phyloP scores from a whole-genome alignment of 2,329 filamentous ascomycete species.

The Shiraia sp. region DNA sequence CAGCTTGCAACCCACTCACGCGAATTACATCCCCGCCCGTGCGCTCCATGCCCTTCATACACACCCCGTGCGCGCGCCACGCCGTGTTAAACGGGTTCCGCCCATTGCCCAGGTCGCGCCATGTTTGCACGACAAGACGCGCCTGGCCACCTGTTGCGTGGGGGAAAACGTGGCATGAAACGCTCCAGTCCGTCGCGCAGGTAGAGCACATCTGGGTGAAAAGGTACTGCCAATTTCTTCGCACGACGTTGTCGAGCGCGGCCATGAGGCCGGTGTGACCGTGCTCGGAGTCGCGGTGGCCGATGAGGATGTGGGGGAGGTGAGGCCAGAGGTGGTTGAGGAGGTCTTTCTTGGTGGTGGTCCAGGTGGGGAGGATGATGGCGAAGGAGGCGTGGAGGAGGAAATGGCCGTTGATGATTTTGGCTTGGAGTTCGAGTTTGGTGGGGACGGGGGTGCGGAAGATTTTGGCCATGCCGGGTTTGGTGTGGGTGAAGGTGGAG shows the following conservation, averaged over 20 bases:
- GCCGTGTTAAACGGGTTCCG: conserved; percentile 25
- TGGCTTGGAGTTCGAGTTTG: conserved; percentile 14
- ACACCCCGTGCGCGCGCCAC: conserved; percentile 36
- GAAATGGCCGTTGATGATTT: conserved; percentile 17
- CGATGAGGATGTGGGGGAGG: conserved; percentile 30
- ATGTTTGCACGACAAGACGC: conserved; percentile 20
- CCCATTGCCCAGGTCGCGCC: conserved; percentile 32
- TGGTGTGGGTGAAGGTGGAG: conserved; percentile 14
- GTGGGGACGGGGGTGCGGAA: conserved; percentile 16
- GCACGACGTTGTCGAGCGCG: conserved; percentile 23
- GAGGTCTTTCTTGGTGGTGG: conserved; percentile 11
- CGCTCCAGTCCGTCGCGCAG: conserved; percentile 34
- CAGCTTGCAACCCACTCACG: conserved; percentile 9
- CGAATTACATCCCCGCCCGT: conserved; percentile 7
- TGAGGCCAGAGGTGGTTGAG: conserved; percentile 17
- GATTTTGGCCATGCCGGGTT: conserved; percentile 12
- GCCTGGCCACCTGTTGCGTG: conserved; percentile 16
- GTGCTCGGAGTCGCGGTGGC: conserved; percentile 26
- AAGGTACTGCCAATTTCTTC: conserved; percentile 17
- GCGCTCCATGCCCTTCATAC: neutral
- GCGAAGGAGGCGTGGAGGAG: conserved; percentile 24
- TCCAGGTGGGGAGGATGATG: conserved; percentile 17
- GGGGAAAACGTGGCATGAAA: conserved; percentile 8
- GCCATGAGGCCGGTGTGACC: conserved; percentile 29
- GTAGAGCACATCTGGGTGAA: conserved; percentile 22